Conservation (phyloP, 257 asterid species). For the Solanum chilense region DNA sequence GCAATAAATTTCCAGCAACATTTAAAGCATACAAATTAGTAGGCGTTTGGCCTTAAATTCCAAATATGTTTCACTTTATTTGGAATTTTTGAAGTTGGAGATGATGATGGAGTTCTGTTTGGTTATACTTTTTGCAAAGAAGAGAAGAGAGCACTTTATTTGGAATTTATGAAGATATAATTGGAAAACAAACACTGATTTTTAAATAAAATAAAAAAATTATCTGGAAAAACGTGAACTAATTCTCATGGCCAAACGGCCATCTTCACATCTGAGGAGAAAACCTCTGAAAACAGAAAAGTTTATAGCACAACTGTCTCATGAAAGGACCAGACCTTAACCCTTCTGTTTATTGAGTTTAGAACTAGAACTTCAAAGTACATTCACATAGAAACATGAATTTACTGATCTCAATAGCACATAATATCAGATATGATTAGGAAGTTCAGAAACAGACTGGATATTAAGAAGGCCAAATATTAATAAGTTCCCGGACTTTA, state of each 20-base stretch:
- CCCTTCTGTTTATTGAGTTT: neutral
- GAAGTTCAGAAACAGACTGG: neutral
- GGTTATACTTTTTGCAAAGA: neutral
- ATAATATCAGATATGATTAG: neutral
- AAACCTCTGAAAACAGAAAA: neutral
- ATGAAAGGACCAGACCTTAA: neutral
- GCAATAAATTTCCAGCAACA: neutral
- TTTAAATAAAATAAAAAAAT: neutral
- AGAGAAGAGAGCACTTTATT: neutral
- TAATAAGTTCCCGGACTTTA: neutral
- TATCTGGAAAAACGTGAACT: neutral
- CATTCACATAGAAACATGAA: neutral
- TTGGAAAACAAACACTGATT: neutral
- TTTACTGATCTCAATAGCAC: neutral
- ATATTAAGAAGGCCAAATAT: neutral
- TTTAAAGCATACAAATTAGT: neutral
- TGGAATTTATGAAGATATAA: neutral
- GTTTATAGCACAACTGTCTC: neutral
- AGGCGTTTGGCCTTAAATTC: neutral
- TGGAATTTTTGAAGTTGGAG: neutral
- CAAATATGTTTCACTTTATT: neutral
- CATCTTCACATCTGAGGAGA: constrained; percentile 2
- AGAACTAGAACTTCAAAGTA: neutral
- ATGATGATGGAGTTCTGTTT: neutral
- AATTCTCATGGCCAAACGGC: neutral